Evolutionary conservation across 768 basidiomycete genomes (phyloP).

Genomic region (Tulasnella sp.): DNA sequence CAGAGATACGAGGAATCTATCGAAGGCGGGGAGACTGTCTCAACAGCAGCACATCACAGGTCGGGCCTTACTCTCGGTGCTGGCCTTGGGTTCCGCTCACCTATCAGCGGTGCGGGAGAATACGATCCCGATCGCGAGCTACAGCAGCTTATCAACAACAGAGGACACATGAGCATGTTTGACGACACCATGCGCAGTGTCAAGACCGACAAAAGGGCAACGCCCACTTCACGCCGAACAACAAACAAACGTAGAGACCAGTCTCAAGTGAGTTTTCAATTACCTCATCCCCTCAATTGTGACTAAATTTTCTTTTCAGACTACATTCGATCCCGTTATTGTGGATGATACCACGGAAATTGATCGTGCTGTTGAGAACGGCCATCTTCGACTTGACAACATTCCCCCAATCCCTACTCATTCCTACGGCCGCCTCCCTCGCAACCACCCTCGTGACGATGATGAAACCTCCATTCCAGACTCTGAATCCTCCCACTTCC

Average conservation of each 20-base stretch:
- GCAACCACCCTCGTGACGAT: constrained; percentile 11
- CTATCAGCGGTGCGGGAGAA: constrained; percentile 59
- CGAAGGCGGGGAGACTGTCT: constrained; percentile 56
- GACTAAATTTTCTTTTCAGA: neutral
- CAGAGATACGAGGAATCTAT: constrained; percentile 45
- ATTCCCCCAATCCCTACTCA: constrained; percentile 9
- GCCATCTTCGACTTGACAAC: constrained; percentile 32
- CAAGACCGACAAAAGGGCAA: constrained; percentile 28
- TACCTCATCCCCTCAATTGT: neutral
- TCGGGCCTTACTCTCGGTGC: constrained; percentile 76
- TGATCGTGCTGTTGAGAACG: constrained; percentile 46
- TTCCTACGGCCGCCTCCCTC: constrained; percentile 4
- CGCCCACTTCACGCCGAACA: neutral
- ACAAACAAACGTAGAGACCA: constrained; percentile 11
- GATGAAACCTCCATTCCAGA: constrained; percentile 21
- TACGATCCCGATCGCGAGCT: constrained; percentile 77
- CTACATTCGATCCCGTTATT: constrained; percentile 41
- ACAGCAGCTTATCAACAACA: constrained; percentile 52
- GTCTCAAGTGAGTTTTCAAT: neutral
- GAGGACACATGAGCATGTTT: constrained; percentile 39
- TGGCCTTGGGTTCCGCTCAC: constrained; percentile 36
- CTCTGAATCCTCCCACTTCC: constrained; percentile 33
- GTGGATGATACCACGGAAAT: constrained; percentile 51
- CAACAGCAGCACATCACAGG: constrained; percentile 81
- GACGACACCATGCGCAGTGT: constrained; percentile 40